Base-by-base conservation (phyloP, 192 early-diverging fungal species). In the Coemansia sp. region DNA sequence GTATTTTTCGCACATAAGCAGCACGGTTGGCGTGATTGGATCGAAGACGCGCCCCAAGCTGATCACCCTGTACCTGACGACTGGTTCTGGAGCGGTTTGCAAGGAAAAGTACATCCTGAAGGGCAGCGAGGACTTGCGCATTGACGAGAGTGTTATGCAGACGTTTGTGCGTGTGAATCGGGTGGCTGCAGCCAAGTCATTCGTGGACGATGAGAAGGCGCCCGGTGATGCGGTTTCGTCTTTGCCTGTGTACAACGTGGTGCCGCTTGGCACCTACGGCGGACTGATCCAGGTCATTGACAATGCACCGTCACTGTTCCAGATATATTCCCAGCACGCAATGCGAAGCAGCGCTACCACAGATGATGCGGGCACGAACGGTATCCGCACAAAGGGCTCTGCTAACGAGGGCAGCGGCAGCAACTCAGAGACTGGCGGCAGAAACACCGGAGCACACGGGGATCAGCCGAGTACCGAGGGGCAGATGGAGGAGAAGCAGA, bases 231-330 rank as follows among this genome's bases (percentile, higher is more conserved):
- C 5, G 42, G 57, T 39, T 14, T 48, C 64, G 0, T 37, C 14
- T 11, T 57, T 81, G 61, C 63, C 71, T 2, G 68, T 69, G 9
- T 84, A 84, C 40, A 73, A 73, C 14, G 93, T 98, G 0, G 89
- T 96, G 16, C 97, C 97, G 0, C 84, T 95, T 7, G 90, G 90
- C 20, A 81, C 87, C 19, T 86, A 88, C 56, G 92, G 89, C n/a
- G 97, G 95, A 1, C 90, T 98, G 85, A 95, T 97, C 51, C 88
- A 97, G 69, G 97, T 94, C 88, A 91, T 99, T 7, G 89, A 93
- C 14, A 84, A 87, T 67, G 88, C 90, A 7, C 85, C 86, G 0
- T 88, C 89, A 0, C 61, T 98, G 13, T 98, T 92, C 72, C 44
- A 73, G 38, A 49, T 79, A 7, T 76, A 75, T 17, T 61, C 69